Base-by-base conservation (phyloP, 371 early-diverging fungal species). In the Homolaphlyctis polyrhiza region DNA sequence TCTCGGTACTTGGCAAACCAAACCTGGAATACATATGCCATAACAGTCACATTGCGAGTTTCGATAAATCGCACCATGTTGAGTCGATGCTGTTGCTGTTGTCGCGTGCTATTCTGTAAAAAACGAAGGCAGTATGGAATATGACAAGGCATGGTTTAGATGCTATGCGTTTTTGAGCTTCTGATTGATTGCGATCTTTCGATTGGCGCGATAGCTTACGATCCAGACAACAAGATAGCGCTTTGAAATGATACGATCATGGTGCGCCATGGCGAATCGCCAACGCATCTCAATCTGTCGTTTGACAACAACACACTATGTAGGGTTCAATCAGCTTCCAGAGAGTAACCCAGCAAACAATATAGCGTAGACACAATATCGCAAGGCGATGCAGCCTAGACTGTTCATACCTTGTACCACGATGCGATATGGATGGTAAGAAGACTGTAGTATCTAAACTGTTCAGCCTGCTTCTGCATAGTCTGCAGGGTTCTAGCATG, bases 381-480 rank as follows among this genome's bases (percentile, higher is more conserved):
- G 18, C 11, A 18, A 39, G 11, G 39, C 39, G 39, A 39, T 8
- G 39, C 39, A 8, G 47, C 47, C 18, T n/a, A 3, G 3, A 4
- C 3, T 18, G 47, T 25, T 3, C 47, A n/a, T 45, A 55, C 55
- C 55, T 55, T 55, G 55, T 55, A 33, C 55, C 55, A 55, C 2
- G 32, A 4, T 25, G n/a, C 2, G 35, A 55, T 3, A 14, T n/a
- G 21, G 18, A 5, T 33, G 35, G 5, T 30, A 2, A 27, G 6
- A 3, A 55, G 30, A 25, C 55, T 27, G 32, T 30, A 55, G 55
- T 55, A 55, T 25, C 55, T 2, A 27, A 55, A 55, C 55, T 33
- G 55, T 21, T 5, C 35, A 3, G 55, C 55, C 30, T 4, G 4
- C 28, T 21, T 3, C n/a, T 4, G 45, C n/a, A n/a, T n/a, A n/a